Conservation (phyloP, 345 rosid species). For the Theobroma cacao region DNA sequence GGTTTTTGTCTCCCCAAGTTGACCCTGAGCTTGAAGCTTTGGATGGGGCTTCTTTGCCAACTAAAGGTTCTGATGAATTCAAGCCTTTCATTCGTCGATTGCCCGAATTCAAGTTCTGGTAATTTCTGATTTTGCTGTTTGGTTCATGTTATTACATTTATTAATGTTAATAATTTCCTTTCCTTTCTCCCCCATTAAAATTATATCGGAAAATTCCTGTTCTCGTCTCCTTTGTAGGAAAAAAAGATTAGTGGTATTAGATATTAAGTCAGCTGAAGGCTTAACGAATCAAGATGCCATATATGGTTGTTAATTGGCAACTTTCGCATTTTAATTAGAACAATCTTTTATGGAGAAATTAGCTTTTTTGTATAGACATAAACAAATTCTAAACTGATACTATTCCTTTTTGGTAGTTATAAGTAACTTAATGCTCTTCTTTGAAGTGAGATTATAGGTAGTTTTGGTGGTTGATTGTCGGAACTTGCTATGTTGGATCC, state of each 20-base stretch:
- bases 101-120: constrained; percentile 85
- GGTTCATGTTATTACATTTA: too few relatives aligned
- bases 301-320: background rate
- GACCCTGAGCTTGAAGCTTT: constrained; percentile 71
- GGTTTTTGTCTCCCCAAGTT: constrained; percentile 73
- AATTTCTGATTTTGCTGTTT: constrained; percentile 15
- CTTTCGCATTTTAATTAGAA: background rate
- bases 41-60: constrained; percentile 51
- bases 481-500: background rate
- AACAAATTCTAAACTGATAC: background rate
- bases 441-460: background rate
- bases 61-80: constrained; percentile 54
- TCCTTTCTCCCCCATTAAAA: background rate
- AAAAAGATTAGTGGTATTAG: too few relatives aligned
- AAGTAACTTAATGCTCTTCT: background rate
- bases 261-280: too few relatives aligned
- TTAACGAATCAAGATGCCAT: too few relatives aligned
- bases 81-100: constrained; percentile 81
- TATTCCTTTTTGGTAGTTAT: background rate
- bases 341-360: background rate
- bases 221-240: background rate
- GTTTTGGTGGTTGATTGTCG: background rate
- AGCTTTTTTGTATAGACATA: background rate
- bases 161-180: background rate
- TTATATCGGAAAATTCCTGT: background rate